Evolutionary conservation across 2,329 filamentous ascomycete genomes (phyloP).

Genomic region (Diaporthe australafricana): DNA sequence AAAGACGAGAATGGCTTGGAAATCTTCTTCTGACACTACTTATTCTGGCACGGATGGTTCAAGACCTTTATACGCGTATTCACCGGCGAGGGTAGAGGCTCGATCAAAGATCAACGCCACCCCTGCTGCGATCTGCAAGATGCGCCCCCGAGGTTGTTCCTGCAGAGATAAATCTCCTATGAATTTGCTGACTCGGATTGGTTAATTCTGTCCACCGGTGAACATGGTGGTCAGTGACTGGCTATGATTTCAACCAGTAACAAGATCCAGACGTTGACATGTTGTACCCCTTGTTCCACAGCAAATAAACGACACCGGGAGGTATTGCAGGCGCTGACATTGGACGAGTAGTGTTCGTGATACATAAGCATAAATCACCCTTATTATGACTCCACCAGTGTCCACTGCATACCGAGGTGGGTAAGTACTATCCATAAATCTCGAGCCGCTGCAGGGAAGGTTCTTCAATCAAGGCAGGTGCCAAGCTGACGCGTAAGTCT

Average conservation of each 20-base stretch:
- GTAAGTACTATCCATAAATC: not conserved
- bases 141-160: not conserved
- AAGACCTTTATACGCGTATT: constrained; percentile 1
- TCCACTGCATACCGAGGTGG: not conserved
- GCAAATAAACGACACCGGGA: not conserved
- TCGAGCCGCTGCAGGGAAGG: not conserved
- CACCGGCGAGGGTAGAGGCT: not conserved
- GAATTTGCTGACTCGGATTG: not conserved
- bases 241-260: not conserved
- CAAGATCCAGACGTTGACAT: too few relatives aligned
- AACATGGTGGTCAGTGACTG: not conserved
- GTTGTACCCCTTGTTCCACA: not conserved
- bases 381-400: not conserved
- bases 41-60: not conserved
- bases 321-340: not conserved
- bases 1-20: not conserved
- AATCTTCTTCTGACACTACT: not conserved
- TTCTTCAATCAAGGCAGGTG: not conserved
- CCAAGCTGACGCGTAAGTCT: not conserved
- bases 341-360: not conserved
- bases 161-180: not conserved
- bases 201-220: not conserved
- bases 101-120: not conserved
- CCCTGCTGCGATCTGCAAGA: not conserved
- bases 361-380: not conserved